phyloP scores from a whole-genome alignment of 148 eudicot genomes.

The Beta vulgaris region DNA sequence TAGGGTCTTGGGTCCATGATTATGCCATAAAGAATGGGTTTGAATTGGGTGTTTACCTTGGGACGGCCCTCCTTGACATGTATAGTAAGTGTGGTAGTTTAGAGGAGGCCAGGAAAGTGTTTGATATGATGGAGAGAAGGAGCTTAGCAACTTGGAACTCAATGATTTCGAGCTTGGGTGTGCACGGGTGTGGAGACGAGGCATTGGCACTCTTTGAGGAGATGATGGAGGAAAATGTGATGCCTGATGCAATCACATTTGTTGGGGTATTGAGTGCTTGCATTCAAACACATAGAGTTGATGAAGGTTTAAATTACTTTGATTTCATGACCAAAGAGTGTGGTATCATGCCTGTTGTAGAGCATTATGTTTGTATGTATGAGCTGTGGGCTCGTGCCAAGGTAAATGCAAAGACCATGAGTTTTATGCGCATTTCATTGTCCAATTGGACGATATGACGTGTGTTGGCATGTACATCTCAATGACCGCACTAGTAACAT shows the following conservation, averaged over 20 bases:
- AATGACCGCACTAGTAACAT: not conserved
- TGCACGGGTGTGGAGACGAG: conserved; percentile 60
- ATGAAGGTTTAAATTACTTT: conserved; percentile 38
- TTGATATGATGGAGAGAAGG: conserved; percentile 44
- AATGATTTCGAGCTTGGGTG: conserved; percentile 69
- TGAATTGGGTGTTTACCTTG: conserved; percentile 45
- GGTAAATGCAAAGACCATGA: conserved; percentile 8
- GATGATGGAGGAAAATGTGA: conserved; percentile 45
- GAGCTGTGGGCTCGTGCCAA: conserved; percentile 37
- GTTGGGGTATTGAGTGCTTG: conserved; percentile 61
- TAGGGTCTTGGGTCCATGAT: conserved; percentile 62
- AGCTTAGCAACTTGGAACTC: conserved; percentile 70
- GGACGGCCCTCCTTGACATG: conserved; percentile 73
- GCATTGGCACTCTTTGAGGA: conserved; percentile 44
- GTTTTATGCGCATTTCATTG: not conserved
- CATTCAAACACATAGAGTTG: conserved; percentile 41
- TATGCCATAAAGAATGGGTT: conserved; percentile 55
- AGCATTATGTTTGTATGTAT: conserved; percentile 49
- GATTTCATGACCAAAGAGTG: conserved; percentile 46
- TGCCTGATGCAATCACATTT: conserved; percentile 68
- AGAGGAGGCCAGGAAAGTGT: conserved; percentile 49
- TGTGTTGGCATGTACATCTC: not conserved
- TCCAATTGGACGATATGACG: not conserved
- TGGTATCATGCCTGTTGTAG: conserved; percentile 46
- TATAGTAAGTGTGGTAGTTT: conserved; percentile 75